These are phyloP conservation scores for Acanthamoeba castellanii DNA, from an alignment of 208 protist species.

Conservation along the genomic window DNA sequence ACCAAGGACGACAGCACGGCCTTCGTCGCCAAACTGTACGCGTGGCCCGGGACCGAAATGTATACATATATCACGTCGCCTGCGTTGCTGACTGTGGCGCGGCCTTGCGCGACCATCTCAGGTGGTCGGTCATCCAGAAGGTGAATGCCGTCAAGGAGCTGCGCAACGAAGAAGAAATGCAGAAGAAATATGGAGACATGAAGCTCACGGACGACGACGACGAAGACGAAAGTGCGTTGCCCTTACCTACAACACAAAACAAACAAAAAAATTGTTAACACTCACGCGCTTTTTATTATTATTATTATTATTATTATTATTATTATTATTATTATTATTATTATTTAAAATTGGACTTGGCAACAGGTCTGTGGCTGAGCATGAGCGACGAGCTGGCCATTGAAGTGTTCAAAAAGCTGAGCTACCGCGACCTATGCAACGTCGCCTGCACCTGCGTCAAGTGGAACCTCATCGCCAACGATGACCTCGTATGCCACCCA, in stretches of 20 bases:
- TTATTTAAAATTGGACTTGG: background rate
- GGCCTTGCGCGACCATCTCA: background rate
- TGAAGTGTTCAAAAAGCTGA: conserved; percentile 33
- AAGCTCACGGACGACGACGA: background rate
- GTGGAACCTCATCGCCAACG: conserved; percentile 22
- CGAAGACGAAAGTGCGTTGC: background rate
- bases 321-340: background rate
- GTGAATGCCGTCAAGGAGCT: conserved; percentile 2
- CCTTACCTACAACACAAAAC: background rate
- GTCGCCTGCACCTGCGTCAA: conserved; percentile 7
- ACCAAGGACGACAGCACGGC: conserved; percentile 48
- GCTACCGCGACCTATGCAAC: conserved; percentile 7
- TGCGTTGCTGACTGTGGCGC: background rate
- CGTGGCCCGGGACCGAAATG: background rate
- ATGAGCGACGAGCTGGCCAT: conserved; percentile 47
- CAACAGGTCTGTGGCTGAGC: conserved; percentile 9
- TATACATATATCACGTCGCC: too few relatives aligned
- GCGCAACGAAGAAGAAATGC: conserved; percentile 16
- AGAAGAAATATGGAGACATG: background rate
- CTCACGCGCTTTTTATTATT: background rate
- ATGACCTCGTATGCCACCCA: background rate
- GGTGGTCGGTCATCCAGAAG: conserved; percentile 25
- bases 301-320: background rate
- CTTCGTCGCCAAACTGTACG: conserved; percentile 24
- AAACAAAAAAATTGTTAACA: background rate